phyloP scores from a whole-genome alignment of 2,329 filamentous ascomycete genomes.

The Huntiella omanensis region DNA sequence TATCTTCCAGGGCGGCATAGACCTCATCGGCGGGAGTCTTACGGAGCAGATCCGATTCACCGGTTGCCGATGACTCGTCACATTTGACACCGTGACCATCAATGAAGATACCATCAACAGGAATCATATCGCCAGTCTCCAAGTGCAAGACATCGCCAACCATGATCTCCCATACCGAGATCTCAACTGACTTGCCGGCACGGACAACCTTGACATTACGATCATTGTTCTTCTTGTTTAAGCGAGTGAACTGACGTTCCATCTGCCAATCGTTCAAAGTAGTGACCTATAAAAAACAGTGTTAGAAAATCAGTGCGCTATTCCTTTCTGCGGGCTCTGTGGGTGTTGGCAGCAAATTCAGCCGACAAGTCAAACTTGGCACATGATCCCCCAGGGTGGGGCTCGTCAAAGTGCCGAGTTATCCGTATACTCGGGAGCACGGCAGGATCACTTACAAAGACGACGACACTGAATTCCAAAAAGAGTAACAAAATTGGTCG shows the following conservation, averaged over 20 bases:
- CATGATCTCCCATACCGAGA: constrained; percentile 47
- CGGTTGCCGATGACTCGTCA: constrained; percentile 56
- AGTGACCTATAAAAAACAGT: constrained; percentile 8
- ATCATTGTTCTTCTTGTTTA: constrained; percentile 44
- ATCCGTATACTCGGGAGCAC: background rate
- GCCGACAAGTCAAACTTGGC: no score
- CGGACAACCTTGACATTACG: constrained; percentile 47
- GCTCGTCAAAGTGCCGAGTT: background rate
- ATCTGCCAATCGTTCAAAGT: constrained; percentile 49
- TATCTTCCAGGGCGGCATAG: constrained; percentile 27
- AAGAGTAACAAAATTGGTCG: no score
- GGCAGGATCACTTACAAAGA: constrained; percentile 11
- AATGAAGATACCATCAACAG: constrained; percentile 53
- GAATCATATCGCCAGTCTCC: constrained; percentile 50
- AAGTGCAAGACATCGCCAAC: constrained; percentile 53
- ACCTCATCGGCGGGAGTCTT: constrained; percentile 43
- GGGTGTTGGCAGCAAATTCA: no score
- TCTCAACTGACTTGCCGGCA: constrained; percentile 42
- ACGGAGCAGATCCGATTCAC: constrained; percentile 53
- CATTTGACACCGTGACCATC: constrained; percentile 35
- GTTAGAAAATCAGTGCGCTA: no score
- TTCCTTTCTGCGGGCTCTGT: no score
- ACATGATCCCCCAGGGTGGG: no score
- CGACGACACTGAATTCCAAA: constrained; percentile 10
- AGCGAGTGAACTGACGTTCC: constrained; percentile 43